These are phyloP conservation scores for Starmera caribaea DNA, from an alignment of 805 yeast species.

Conservation along the genomic window DNA sequence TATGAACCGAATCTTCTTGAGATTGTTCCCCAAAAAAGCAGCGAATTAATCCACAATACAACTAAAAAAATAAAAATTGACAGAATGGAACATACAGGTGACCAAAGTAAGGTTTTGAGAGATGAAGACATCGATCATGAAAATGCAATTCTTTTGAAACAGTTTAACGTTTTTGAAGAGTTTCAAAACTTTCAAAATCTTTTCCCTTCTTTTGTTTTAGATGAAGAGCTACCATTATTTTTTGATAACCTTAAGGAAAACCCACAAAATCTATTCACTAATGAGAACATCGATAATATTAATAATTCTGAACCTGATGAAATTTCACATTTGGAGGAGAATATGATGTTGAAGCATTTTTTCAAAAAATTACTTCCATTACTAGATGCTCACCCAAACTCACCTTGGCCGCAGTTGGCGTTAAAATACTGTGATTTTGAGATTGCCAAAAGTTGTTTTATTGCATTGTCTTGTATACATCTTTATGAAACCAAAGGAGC, in stretches of 20 bases:
- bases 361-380: conserved; percentile 43
- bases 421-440: conserved; percentile 47
- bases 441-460: conserved; percentile 47
- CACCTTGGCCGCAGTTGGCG: conserved; percentile 55
- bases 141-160: background rate
- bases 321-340: conserved; percentile 37
- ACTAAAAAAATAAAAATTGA: too few species aligned
- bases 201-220: conserved; percentile 14
- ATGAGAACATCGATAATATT: background rate
- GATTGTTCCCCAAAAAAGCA: too few species aligned
- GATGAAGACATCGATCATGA: too few species aligned
- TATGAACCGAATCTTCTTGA: too few species aligned
- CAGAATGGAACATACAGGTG: too few species aligned
- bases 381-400: conserved; percentile 48
- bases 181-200: conserved; percentile 18
- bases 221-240: conserved; percentile 9
- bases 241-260: conserved; percentile 5
- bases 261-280: background rate
- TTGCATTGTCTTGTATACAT: conserved; percentile 47
- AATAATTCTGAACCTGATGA: background rate
- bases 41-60: too few species aligned
- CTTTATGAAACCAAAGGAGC: conserved; percentile 47
- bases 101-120: too few species aligned
- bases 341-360: conserved; percentile 45
- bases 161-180: conserved; percentile 10